Evolutionary conservation across 148 eudicot genomes (phyloP), one percentile per base, ranked within the genome.

Genomic region (Camellia granthamiana): DNA sequence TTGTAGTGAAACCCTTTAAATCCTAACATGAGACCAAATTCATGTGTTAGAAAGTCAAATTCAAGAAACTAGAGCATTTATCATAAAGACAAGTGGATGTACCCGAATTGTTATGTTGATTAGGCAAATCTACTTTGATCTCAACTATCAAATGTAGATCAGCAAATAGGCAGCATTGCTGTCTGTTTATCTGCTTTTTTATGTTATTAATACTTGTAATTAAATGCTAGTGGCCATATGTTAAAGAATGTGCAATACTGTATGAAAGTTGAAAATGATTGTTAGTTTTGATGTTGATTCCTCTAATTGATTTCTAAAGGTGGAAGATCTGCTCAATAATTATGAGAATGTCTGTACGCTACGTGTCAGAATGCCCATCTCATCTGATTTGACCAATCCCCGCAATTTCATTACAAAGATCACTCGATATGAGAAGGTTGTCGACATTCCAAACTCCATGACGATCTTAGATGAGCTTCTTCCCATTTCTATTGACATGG

Each of bases 351-450:
- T 89, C 19, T 89, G 91, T 70, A 87, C 90, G 5, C 81, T 89
- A 30, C 80, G 91, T 54, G 90, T 89, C 69, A 75, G 90, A 43
- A 89, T 89, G 91, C 91, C 91, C 0, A 89, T 89, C 79, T 85
- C 91, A 7, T 83, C 91, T 1, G 91, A 89, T 77, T 78, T 89
- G 47, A 59, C 83, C 21, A 89, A 89, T 84, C 91, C 91, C 61
- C 85, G 90, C 43, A 89, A 89, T 71, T 87, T 87, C 84, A 89
- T 89, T 67, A 89, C 90, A 1, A 89, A 89, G 84, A 89, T 89
- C 71, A 51, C 87, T 47, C 85, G 87, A 3, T 89, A 87, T 66
- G 84, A 85, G 23, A 89, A 87, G 78, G 91, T 87, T 63, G 91
- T 87, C 6, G 78, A 89, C 77, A 87, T 89, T 44, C 91, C 91